Conservation (phyloP, 805 yeast species). For the Wickerhamiella shivajii region DNA sequence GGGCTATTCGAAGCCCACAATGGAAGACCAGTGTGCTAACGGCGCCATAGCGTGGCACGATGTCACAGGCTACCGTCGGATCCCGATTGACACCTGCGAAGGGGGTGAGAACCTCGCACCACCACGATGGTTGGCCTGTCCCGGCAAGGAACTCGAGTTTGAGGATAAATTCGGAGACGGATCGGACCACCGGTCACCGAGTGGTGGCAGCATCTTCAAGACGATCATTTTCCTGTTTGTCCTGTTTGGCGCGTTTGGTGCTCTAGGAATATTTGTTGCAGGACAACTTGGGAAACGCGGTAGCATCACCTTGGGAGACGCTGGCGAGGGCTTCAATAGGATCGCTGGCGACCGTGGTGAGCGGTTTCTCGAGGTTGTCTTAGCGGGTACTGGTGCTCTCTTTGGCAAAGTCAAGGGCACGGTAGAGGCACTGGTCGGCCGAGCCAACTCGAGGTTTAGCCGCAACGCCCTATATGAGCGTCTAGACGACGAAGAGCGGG, state of each 20-base stretch:
- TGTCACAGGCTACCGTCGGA: slow-evolving; percentile 83
- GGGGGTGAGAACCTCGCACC: slow-evolving; percentile 52
- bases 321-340: neutral
- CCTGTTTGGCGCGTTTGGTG: slow-evolving; percentile 61
- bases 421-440: slow-evolving; percentile 5
- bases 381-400: slow-evolving; percentile 3
- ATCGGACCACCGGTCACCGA: neutral
- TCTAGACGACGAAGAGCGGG: slow-evolving; percentile 23
- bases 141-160: slow-evolving; percentile 66
- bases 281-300: slow-evolving; percentile 4
- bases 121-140: slow-evolving; percentile 51
- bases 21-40: slow-evolving; percentile 14
- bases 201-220: slow-evolving; percentile 23
- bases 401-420: slow-evolving; percentile 4
- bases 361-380: no score
- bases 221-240: slow-evolving; percentile 47
- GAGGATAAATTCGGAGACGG: slow-evolving; percentile 29
- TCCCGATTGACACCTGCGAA: slow-evolving; percentile 72
- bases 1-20: slow-evolving; percentile 44
- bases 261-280: slow-evolving; percentile 23
- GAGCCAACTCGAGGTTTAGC: slow-evolving; percentile 6
- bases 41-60: slow-evolving; percentile 48
- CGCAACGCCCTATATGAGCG: slow-evolving; percentile 25
- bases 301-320: slow-evolving; percentile 9
- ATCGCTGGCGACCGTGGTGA: neutral